A percentile compares a stretch with the other conserved stretches of the same genome.
phyloP scores from a whole-genome alignment of 2,329 filamentous ascomycete genomes.

The Xylariaceae sp. region DNA sequence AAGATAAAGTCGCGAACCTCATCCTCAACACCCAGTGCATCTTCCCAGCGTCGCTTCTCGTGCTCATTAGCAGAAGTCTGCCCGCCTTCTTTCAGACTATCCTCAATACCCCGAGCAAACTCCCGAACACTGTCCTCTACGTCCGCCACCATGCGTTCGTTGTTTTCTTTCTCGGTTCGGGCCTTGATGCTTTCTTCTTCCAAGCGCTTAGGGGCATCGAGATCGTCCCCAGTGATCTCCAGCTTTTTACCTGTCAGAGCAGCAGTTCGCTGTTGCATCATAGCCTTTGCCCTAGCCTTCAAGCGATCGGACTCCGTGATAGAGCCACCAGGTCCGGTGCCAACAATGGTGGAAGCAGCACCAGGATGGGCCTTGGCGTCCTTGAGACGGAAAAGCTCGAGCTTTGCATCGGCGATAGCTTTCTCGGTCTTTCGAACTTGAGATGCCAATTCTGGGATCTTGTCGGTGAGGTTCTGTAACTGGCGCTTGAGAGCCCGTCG shows the following conservation, averaged over 20 bases:
- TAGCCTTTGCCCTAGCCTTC: constrained; percentile 90
- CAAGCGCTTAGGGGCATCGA: constrained; percentile 73
- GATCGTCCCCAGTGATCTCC: constrained; percentile 62
- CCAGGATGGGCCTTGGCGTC: constrained; percentile 89
- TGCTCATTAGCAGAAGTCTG: constrained; percentile 76
- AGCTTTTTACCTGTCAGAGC: constrained; percentile 82
- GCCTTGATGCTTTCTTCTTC: constrained; percentile 83
- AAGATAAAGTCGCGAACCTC: constrained; percentile 98
- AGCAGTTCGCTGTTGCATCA: constrained; percentile 97
- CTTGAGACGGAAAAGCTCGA: constrained; percentile 88
- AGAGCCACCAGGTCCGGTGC: constrained; percentile 83
- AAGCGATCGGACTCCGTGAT: constrained; percentile 92
- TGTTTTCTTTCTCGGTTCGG: constrained; percentile 81
- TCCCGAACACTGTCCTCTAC: constrained; percentile 94
- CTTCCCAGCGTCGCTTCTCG: constrained; percentile 90
- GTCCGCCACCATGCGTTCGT: constrained; percentile 93
- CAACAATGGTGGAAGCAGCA: constrained; percentile 74
- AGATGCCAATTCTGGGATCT: constrained; percentile 85
- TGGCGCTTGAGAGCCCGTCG: constrained; percentile 80
- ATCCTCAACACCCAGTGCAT: constrained; percentile 91
- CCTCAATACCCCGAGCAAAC: constrained; percentile 78
- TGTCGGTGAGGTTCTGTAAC: constrained; percentile 81
- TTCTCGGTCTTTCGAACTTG: constrained; percentile 87
- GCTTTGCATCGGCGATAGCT: constrained; percentile 81
- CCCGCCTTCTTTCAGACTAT: constrained; percentile 75